Base-by-base conservation (phyloP, 208 protist species). In the Balamuthia mandrillaris region DNA sequence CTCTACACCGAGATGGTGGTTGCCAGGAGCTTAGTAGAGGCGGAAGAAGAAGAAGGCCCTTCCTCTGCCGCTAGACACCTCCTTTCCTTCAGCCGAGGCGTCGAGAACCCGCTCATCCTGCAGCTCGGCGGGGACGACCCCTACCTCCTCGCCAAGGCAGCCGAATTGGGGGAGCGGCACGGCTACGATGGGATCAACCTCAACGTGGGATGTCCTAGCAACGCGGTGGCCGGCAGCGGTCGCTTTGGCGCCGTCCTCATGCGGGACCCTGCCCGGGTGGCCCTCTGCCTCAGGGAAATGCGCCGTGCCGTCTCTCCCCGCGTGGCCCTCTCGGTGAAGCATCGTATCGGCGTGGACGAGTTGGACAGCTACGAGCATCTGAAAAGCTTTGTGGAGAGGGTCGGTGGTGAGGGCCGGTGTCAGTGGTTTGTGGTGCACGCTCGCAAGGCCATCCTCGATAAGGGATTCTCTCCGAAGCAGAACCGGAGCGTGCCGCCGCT, bases 1-100 rank as follows among this genome's bases (percentile, higher is more conserved):
- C 68, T 78, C 16, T 78, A 78, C 68, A 78, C 68, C 12, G 68
- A 78, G 10, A 78, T 78, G 68, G 68, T 78, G 4, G n/a, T n/a
- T n/a, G n/a, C n/a, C n/a, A n/a, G n/a, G n/a, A n/a, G n/a, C n/a
- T n/a, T n/a, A n/a, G n/a, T n/a, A n/a, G n/a, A n/a, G n/a, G n/a
- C n/a, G n/a, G n/a, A n/a, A n/a, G n/a, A n/a, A n/a, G n/a, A n/a
- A n/a, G n/a, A n/a, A n/a, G n/a, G n/a, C n/a, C n/a, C n/a, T 33
- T 63, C 24, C 56, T 63, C 24, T 41, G 31, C 5, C 56, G 56
- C 56, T 33, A 63, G 12, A 63, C 56, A 4, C 56, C 31, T 21
- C 21, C 39, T 24, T 63, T 41, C 56, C 24, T 27, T 16, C 10
- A 52, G 47, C 18, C 47, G 14, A 10, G 10, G 47, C 47, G 18